Evolutionary conservation across 768 basidiomycete genomes (phyloP).

Genomic region (Lyophyllum semitale): DNA sequence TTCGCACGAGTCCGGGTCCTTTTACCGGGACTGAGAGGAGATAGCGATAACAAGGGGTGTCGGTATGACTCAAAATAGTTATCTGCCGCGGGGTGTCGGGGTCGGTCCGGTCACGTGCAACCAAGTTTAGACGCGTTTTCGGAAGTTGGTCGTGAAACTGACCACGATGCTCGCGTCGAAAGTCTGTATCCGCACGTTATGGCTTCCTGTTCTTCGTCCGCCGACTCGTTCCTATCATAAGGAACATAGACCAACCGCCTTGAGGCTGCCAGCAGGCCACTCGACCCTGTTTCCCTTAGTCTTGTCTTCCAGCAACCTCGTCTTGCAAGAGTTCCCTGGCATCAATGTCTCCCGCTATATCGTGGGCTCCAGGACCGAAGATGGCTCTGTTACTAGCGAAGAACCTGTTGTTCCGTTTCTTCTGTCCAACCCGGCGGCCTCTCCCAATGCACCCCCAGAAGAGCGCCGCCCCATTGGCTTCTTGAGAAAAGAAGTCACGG

Average conservation of each 20-base stretch:
- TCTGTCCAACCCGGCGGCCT: constrained; percentile 15
- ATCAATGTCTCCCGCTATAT: background rate
- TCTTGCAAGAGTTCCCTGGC: background rate
- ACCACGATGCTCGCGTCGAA: background rate
- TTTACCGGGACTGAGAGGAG: constrained; percentile 1
- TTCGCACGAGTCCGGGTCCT: constrained; percentile 16
- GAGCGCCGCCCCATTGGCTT: constrained; percentile 25
- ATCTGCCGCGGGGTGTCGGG: background rate
- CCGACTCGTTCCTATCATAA: background rate
- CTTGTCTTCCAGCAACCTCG: background rate
- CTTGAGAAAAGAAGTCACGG: constrained; percentile 27
- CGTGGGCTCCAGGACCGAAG: constrained; percentile 21
- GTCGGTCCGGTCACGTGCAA: background rate
- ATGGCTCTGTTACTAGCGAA: constrained; percentile 9
- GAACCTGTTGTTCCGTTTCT: constrained; percentile 26
- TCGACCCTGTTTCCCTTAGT: background rate
- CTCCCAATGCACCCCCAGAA: constrained; percentile 7
- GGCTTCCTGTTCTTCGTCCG: background rate
- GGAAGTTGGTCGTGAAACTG: background rate
- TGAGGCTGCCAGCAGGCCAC: background rate
- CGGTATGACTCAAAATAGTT: background rate
- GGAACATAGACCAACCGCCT: background rate
- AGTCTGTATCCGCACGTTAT: background rate
- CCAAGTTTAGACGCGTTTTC: background rate
- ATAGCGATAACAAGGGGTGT: constrained; percentile 6